phyloP scores from a whole-genome alignment of 306 rosid species.

The Glycyrrhiza uralensis region DNA sequence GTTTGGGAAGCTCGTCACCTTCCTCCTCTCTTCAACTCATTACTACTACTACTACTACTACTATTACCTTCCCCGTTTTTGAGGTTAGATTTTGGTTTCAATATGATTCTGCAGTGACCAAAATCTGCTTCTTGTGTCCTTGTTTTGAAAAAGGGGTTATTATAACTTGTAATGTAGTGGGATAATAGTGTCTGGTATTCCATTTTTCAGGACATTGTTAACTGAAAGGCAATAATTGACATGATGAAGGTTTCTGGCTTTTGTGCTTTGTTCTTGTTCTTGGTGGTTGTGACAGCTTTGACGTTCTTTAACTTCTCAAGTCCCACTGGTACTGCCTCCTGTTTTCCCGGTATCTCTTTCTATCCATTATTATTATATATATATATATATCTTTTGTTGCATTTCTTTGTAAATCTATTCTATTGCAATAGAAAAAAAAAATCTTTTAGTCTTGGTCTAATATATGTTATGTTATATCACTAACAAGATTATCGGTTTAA shows the following conservation, averaged over 20 bases:
- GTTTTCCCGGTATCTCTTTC: conserved; percentile 34
- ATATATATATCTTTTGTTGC: background rate
- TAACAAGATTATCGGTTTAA: background rate
- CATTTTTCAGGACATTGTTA: background rate
- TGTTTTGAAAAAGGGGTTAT: no score
- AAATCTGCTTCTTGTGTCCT: background rate
- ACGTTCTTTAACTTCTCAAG: conserved; percentile 29
- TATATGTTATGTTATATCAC: background rate
- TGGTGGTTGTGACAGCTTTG: conserved; percentile 33
- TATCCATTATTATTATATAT: background rate
- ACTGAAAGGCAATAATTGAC: background rate
- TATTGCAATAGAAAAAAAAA: background rate
- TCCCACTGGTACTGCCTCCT: conserved; percentile 18
- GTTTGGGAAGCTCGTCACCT: background rate
- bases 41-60: no score
- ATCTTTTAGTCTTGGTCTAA: background rate
- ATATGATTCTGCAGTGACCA: conserved; percentile 4
- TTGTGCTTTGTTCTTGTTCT: conserved; percentile 41
- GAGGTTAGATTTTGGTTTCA: conserved; percentile 20
- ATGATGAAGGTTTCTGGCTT: conserved; percentile 60
- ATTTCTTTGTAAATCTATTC: background rate
- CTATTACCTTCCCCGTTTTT: conserved; percentile 22
- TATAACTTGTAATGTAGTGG: background rate
- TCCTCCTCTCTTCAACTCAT: conserved; percentile 4
- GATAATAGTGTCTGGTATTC: background rate